Evolutionary conservation across 164 flowering plant species (phyloP).

Genomic region (Vitis labrusca): DNA sequence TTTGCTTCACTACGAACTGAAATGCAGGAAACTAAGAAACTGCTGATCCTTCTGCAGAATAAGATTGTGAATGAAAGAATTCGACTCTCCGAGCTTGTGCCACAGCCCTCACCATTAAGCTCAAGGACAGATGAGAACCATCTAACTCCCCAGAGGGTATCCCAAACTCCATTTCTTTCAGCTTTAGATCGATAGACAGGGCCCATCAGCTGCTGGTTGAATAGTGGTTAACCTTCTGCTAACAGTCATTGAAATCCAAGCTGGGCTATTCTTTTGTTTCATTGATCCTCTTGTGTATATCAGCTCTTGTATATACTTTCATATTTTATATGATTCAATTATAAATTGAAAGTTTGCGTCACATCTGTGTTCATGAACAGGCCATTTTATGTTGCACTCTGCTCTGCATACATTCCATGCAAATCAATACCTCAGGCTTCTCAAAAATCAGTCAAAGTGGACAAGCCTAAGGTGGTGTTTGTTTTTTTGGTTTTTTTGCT

Average conservation of each 20-base stretch:
- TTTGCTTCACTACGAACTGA: not conserved
- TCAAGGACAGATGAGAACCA: constrained; percentile 41
- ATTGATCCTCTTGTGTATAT: constrained; percentile 3
- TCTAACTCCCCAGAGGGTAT: constrained; percentile 32
- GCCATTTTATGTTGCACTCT: no score
- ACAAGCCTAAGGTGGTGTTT: no score
- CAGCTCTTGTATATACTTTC: not conserved
- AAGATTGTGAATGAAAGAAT: constrained; percentile 52
- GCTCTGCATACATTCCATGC: no score
- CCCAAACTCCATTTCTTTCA: constrained; percentile 49
- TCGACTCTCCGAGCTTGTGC: constrained; percentile 57
- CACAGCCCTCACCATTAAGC: constrained; percentile 48
- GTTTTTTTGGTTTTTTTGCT: no score
- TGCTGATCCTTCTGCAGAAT: constrained; percentile 37
- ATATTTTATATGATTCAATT: not conserved
- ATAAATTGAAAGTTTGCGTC: not conserved
- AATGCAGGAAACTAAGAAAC: not conserved
- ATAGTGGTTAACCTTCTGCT: constrained; percentile 20
- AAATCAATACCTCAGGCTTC: no score
- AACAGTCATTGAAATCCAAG: constrained; percentile 11
- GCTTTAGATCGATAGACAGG: constrained; percentile 44
- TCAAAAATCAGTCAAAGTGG: no score
- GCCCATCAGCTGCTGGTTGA: no score
- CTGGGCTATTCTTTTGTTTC: constrained; percentile 1
- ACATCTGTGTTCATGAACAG: not conserved